Base-by-base conservation (phyloP, 345 rosid genomes). In the Eucalyptus sp. region DNA sequence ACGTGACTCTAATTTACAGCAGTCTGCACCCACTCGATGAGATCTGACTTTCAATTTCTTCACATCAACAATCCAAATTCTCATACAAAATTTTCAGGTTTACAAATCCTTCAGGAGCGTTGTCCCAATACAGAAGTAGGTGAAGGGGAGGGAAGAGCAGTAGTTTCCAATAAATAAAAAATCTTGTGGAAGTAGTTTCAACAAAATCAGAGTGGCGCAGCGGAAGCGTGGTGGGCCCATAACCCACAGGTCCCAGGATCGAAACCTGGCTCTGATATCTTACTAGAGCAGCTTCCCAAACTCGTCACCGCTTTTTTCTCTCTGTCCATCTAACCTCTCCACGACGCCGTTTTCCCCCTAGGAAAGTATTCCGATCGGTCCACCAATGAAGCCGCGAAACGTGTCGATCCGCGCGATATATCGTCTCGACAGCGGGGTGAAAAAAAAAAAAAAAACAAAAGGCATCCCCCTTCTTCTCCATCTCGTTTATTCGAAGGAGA, bases 141-240 rank as follows among this genome's bases (percentile, higher is more conserved):
- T 0, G 0, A 0, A 68, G 9, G 5, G 37, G 37, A 7, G 76
- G 37, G 37, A 64, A n/a, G 27, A 62, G 6, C 29, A 56, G 2
- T 0, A 44, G 6, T 44, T 24, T 6, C 0, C 5, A 7, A 22
- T 49, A 83, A 50, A 50, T 48, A 27, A 13, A 15, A 8, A 5
- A 8, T 0, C 0, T 15, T 8, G 52, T 0, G 0, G 4, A 2
- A 2, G 2, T 1, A 6, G 12, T 7, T 0, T 3, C 16, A 50
- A 14, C 15, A 13, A 85, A 95, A 96, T 95, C 95, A 95, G 95
- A 96, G 96, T 95, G 96, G 95, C 94, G 95, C 95, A 94, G 97
- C 94, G 96, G 95, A 95, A 94, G 96, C 95, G 94, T 94, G 95
- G 94, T 94, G 95, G 96, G 94, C 96, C 96, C 94, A 94, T 94